These are phyloP conservation scores for Lachnellula hyalina DNA, from an alignment of 2,329 filamentous ascomycete species.

Conservation along the genomic window DNA sequence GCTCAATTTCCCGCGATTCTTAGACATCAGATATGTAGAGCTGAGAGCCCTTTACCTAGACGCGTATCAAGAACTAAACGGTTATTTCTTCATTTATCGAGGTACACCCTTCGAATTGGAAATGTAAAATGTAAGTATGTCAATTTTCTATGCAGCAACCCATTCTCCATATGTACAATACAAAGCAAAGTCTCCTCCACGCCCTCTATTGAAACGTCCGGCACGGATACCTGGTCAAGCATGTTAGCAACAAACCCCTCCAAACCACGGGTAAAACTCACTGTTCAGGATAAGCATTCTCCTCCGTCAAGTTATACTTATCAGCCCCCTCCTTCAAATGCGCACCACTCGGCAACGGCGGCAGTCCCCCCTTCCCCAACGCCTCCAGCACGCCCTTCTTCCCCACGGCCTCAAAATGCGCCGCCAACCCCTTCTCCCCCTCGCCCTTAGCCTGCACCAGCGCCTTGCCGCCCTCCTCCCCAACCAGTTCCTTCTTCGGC, in stretches of 20 bases:
- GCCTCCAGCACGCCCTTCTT: constrained; percentile 49
- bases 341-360: constrained; percentile 72
- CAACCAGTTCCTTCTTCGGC: constrained; percentile 80
- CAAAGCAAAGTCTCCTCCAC: constrained; percentile 1
- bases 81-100: no score
- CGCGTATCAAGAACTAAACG: no score
- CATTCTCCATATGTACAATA: constrained; percentile 22
- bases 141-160: background rate
- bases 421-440: constrained; percentile 67
- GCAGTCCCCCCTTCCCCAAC: constrained; percentile 71
- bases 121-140: no score
- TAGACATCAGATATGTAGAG: no score
- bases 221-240: constrained; percentile 52
- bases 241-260: constrained; percentile 28
- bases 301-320: constrained; percentile 58
- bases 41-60: no score
- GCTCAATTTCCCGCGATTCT: no score
- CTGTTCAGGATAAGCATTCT: constrained; percentile 67
- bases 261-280: constrained; percentile 41
- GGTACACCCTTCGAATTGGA: no score
- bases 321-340: constrained; percentile 53
- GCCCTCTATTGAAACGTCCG: constrained; percentile 51
- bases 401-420: constrained; percentile 63
- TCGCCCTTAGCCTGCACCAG: constrained; percentile 72
- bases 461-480: constrained; percentile 65